A percentile compares a stretch with the other conserved stretches of the same genome.
Evolutionary conservation across 129 eudicot species (phyloP).

Genomic region (carrot (Daucus carota)): DNA sequence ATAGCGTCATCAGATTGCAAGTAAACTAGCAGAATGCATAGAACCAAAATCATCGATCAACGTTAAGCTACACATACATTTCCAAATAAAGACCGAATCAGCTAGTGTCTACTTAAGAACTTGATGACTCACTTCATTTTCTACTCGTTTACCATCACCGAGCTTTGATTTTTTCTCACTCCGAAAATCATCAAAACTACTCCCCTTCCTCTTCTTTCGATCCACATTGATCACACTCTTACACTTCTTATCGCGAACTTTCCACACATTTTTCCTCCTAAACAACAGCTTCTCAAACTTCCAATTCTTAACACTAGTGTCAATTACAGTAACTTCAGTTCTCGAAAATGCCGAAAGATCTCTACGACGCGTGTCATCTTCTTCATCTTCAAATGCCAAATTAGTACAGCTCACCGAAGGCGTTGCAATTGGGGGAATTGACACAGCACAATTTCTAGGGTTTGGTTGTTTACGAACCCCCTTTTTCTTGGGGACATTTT

Average conservation of each 20-base stretch:
- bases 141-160: slow-evolving; percentile 4
- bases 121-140: slow-evolving; percentile 15
- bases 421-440: background rate
- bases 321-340: slow-evolving; percentile 77
- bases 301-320: slow-evolving; percentile 68
- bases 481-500: slow-evolving; percentile 25
- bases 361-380: slow-evolving; percentile 16
- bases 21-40: background rate
- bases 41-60: background rate
- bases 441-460: background rate
- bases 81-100: background rate
- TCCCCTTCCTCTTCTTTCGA: slow-evolving; percentile 36
- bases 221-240: slow-evolving; percentile 23
- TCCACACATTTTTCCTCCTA: slow-evolving; percentile 87
- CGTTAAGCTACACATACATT: background rate
- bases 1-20: background rate
- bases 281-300: slow-evolving; percentile 72
- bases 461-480: slow-evolving; percentile 44
- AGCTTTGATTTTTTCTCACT: slow-evolving; percentile 34
- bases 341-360: slow-evolving; percentile 49
- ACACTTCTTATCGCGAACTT: slow-evolving; percentile 60
- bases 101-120: background rate
- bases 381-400: background rate
- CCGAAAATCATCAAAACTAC: slow-evolving; percentile 11
- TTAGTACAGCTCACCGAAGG: background rate